Base-by-base conservation (phyloP, 2,329 filamentous ascomycete genomes). In the Colletotrichum paranaense region DNA sequence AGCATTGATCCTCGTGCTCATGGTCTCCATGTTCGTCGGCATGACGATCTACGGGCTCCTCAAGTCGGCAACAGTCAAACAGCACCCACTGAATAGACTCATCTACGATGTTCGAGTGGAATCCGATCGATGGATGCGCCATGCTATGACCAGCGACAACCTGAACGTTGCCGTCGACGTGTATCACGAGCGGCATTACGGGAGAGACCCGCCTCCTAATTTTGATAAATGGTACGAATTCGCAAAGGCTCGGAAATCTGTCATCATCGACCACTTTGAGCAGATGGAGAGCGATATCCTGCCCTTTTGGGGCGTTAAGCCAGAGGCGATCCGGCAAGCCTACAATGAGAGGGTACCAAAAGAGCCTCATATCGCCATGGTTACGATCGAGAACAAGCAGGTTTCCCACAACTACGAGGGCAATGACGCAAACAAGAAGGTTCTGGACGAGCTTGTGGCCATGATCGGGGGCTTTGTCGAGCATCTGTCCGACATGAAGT, bases 141-240 rank as follows among this genome's bases (percentile, higher is more conserved):
- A 85, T 60, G 88, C 85, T 1, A 82, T 82, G 2, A 82, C 84
- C 16, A 90, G 88, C 76, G 82, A 82, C 12, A 88, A 83, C 14
- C 79, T 89, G 3, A 80, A 80, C 1, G 80, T 86, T 9, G 89
- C 88, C 0, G 83, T 86, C 4, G 78, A 80, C 5, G 83, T 88
- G 67, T 91, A 91, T 76, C 83, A 84, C 60, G 84, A 88, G 60
- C 84, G 86, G 5, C 85, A 90, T 72, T 77, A 93, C 77, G 90
- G 91, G 16, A 89, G 94, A 73, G 85, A 90, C 32, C 95, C 95
- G 19, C 95, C 95, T 12, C 93, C 92, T 1, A 89, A 93, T 72
- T 98, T 97, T 77, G 93, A 95, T 77, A 91, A 92, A 76, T 98
- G 95, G 95, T 97, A 92, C 79, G 88, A 92, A 24, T 95, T 94